A percentile compares a stretch with the other conserved stretches of the same genome.
Evolutionary conservation across 2,329 filamentous ascomycete species (phyloP).

Genomic region (Ilyonectria sp.): DNA sequence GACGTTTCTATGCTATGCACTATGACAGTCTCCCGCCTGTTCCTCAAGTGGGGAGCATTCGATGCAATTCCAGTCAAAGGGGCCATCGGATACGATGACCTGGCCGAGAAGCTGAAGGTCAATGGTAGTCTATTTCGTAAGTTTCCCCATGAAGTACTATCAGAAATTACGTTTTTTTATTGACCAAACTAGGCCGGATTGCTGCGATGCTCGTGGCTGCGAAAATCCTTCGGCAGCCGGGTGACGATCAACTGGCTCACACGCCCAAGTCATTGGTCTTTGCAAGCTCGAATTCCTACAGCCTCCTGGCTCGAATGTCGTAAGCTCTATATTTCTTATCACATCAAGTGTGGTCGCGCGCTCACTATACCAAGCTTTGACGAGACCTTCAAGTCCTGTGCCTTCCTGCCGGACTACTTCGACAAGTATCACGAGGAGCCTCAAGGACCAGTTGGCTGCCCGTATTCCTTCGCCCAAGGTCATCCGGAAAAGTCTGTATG

Average conservation of each 20-base stretch:
- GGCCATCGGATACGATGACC: constrained; percentile 45
- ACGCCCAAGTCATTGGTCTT: constrained; percentile 28
- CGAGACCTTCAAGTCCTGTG: constrained; percentile 38
- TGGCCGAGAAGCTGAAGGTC: constrained; percentile 48
- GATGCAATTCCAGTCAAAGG: constrained; percentile 49
- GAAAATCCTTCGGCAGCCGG: constrained; percentile 18
- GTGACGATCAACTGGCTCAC: constrained; percentile 17
- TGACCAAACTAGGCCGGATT: constrained; percentile 13
- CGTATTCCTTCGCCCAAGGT: constrained; percentile 48
- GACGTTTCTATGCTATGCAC: constrained; percentile 24
- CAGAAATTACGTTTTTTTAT: neutral
- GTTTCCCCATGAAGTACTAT: neutral
- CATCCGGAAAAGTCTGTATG: constrained; percentile 50
- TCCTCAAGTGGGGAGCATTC: constrained; percentile 52
- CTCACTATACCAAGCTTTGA: constrained; percentile 44
- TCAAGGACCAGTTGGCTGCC: constrained; percentile 41
- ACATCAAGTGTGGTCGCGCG: neutral
- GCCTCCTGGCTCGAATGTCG: constrained; percentile 18
- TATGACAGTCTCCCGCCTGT: constrained; percentile 45
- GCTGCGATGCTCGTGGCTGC: constrained; percentile 18
- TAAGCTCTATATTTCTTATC: neutral
- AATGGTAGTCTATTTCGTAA: constrained; percentile 47
- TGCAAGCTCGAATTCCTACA: neutral
- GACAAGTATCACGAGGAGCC: constrained; percentile 50
- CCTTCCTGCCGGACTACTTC: constrained; percentile 52